Base-by-base conservation (phyloP, 192 early-diverging fungal species). In the Phycomyces blakesleeanus region DNA sequence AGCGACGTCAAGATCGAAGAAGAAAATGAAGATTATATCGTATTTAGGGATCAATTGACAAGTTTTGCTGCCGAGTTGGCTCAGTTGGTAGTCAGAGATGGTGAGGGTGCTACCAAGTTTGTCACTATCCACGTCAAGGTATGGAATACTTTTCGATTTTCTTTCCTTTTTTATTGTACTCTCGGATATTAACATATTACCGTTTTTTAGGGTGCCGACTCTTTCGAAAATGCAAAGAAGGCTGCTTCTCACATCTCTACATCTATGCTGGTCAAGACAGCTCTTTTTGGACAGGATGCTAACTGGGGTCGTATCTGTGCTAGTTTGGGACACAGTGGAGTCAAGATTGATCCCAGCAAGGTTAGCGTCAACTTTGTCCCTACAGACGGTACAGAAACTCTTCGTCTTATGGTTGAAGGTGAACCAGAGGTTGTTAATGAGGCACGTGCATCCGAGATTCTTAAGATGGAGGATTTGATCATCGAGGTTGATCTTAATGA, bases 91-190 rank as follows among this genome's bases (percentile, higher is more conserved):
- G 96, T 98, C 11, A 76, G 93, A 55, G 96, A 98, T 78, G 96
- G 96, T 39, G 96, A 98, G 76, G 96, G 96, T 0, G 96, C 96
- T 1, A 98, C 96, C 55, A 98, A 96, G 77, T 98, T 98, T 72
- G 84, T 98, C 41, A 93, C 94, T 5, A 80, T 98, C 18, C 81
- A 87, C 34, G 90, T 98, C 21, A 81, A 84, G 76, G 89, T 89
- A 71, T 64, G 51, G 21, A 57, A n/a, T 22, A 3, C 16, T 53
- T 34, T 10, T 3, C 18, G 2, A 16, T 15, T 34, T 34, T 24
- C 39, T 51, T 37, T 39, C 4, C 38, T 61, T 42, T 59, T 59
- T 40, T 47, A 41, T 41, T 55, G 22, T 51, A 6, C 40, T 41
- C 6, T 15, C 21, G 18, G 12, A 61, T 51, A 22, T 18, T 56